Conservation (phyloP, 2,329 filamentous ascomycete species). For the Fusarium sp. region DNA sequence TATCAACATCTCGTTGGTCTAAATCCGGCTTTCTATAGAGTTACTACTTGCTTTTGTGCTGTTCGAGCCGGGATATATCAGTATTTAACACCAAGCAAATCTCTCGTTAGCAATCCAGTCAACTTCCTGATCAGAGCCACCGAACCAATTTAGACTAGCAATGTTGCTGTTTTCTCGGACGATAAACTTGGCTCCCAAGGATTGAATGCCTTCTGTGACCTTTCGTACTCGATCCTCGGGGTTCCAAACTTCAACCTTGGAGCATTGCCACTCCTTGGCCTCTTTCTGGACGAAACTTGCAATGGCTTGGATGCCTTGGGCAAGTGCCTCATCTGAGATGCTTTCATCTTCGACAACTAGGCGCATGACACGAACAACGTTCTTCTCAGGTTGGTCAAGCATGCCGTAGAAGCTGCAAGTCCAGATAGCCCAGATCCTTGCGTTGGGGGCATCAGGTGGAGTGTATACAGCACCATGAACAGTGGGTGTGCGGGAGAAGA, state of each 20-base stretch:
- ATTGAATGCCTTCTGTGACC: slow-evolving; percentile 58
- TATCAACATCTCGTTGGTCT: slow-evolving; percentile 32
- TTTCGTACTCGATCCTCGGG: slow-evolving; percentile 67
- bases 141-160: slow-evolving; percentile 78
- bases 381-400: slow-evolving; percentile 65
- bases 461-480: slow-evolving; percentile 78
- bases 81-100: slow-evolving; percentile 76
- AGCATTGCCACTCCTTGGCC: slow-evolving; percentile 77
- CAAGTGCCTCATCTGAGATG: slow-evolving; percentile 57
- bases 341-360: slow-evolving; percentile 71
- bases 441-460: slow-evolving; percentile 56
- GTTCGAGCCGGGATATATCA: not conserved
- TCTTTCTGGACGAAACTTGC: slow-evolving; percentile 75
- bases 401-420: slow-evolving; percentile 73
- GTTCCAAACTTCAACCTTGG: slow-evolving; percentile 85
- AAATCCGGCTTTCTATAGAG: not conserved
- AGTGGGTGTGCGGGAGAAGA: slow-evolving; percentile 67
- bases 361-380: slow-evolving; percentile 76
- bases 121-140: slow-evolving; percentile 63
- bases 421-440: slow-evolving; percentile 81
- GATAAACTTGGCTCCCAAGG: slow-evolving; percentile 62
- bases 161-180: slow-evolving; percentile 75
- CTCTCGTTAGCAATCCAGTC: slow-evolving; percentile 84
- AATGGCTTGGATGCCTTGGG: slow-evolving; percentile 69
- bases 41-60: not conserved